phyloP scores from a whole-genome alignment of 2,329 filamentous ascomycete genomes.

The Calonectria hawksworthii region DNA sequence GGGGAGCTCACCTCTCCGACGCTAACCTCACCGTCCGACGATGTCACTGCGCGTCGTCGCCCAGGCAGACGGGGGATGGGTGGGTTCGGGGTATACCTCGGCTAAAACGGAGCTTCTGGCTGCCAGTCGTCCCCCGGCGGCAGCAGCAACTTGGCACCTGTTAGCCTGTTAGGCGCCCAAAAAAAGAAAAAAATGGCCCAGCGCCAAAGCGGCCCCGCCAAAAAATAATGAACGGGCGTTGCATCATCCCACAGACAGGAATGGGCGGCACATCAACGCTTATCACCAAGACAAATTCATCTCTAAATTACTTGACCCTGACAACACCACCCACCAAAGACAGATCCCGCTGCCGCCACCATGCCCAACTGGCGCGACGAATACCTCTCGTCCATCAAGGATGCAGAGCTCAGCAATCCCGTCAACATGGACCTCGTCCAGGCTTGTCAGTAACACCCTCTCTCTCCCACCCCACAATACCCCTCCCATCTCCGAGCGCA shows the following conservation, averaged over 20 bases:
- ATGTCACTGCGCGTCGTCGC: conserved; percentile 33
- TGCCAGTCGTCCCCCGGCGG: conserved; percentile 8
- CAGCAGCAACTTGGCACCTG: neutral
- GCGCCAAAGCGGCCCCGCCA: conserved; percentile 18
- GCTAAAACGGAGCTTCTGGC: conserved; percentile 40
- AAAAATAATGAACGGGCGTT: conserved; percentile 12
- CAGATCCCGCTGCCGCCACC: conserved; percentile 22
- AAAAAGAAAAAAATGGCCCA: neutral
- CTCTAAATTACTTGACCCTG: conserved; percentile 5
- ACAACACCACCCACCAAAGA: neutral
- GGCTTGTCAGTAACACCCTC: conserved; percentile 73
- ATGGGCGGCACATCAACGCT: conserved; percentile 33
- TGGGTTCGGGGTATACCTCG: conserved; percentile 43
- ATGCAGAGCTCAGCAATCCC: conserved; percentile 76
- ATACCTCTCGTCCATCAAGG: conserved; percentile 81
- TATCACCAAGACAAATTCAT: conserved; percentile 24
- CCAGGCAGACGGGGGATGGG: conserved; percentile 40
- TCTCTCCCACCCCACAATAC: conserved; percentile 26
- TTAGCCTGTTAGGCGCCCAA: conserved; percentile 12
- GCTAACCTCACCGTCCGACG: conserved; percentile 36
- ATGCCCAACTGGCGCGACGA: conserved; percentile 84
- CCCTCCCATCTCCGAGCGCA: conserved; percentile 29
- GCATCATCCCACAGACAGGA: conserved; percentile 45
- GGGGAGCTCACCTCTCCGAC: conserved; percentile 24
- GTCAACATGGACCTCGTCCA: conserved; percentile 78